Conservation (phyloP, 768 basidiomycete species). For the Mycena sanguinolenta region DNA sequence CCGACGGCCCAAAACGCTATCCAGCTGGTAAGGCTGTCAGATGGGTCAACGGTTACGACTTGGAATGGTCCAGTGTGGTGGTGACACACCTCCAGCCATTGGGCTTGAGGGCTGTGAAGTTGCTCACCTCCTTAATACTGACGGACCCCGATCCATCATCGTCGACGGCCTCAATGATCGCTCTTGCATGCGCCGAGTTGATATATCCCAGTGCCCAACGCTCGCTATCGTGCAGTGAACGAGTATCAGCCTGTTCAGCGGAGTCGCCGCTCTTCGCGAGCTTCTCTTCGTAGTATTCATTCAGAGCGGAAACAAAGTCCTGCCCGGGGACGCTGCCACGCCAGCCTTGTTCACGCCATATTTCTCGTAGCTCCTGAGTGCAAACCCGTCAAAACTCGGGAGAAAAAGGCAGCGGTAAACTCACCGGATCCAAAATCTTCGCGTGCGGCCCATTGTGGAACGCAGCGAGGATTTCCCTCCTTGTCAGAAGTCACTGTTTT, state of each 20-base stretch:
- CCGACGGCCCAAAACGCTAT: not conserved
- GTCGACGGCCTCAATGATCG: not conserved
- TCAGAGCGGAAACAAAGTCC: not conserved
- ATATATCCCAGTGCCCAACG: not conserved
- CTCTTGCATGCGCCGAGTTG: not conserved
- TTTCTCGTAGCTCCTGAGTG: not conserved
- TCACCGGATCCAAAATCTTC: not conserved
- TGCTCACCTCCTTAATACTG: not conserved
- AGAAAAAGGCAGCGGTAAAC: not conserved
- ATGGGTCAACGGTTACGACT: not conserved
- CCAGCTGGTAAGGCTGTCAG: not conserved
- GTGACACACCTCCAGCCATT: not conserved
- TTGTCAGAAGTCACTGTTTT: too few relatives aligned
- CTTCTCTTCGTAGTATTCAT: not conserved
- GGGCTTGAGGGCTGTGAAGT: not conserved
- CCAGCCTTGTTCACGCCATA: not conserved
- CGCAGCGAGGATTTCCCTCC: not conserved
- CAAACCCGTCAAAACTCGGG: not conserved
- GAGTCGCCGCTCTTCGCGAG: too few relatives aligned
- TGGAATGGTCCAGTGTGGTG: not conserved
- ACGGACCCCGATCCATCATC: not conserved
- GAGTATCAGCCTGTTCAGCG: too few relatives aligned
- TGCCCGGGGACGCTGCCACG: not conserved
- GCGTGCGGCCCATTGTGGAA: not conserved
- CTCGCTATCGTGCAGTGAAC: not conserved